Percentiles rank a stretch among this genome's conserved stretches.
Evolutionary conservation across 2,329 filamentous ascomycete genomes (phyloP).

Genomic region (Trichoderma cornu-damae): DNA sequence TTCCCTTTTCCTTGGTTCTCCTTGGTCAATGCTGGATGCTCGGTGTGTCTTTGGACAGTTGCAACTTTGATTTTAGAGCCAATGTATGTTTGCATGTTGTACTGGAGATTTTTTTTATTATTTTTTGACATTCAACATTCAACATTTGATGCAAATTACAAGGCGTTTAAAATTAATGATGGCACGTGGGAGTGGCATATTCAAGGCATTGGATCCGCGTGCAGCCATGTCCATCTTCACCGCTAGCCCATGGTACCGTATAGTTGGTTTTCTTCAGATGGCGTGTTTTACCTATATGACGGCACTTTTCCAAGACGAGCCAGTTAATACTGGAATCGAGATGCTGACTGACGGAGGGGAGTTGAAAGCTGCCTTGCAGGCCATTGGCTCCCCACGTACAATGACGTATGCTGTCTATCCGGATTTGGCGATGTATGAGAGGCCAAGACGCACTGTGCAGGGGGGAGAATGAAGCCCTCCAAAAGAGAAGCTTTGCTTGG

Average conservation of each 20-base stretch:
- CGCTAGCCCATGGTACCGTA: too few species aligned
- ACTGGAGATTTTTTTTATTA: constrained; percentile 9
- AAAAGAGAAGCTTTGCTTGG: not conserved
- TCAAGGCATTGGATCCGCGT: not conserved
- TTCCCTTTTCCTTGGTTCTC: not conserved
- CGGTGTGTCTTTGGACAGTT: constrained; percentile 5
- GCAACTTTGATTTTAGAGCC: constrained; percentile 1
- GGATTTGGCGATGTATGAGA: not conserved
- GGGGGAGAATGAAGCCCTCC: not conserved
- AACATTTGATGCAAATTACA: not conserved
- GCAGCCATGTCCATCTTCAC: not conserved
- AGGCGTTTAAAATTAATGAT: not conserved
- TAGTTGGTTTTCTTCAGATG: too few species aligned
- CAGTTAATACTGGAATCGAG: too few species aligned
- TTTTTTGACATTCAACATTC: too few species aligned
- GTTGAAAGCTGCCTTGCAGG: not conserved
- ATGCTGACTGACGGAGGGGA: too few species aligned
- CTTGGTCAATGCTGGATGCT: not conserved
- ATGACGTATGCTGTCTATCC: constrained; percentile 2
- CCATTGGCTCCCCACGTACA: not conserved
- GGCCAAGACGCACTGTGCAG: not conserved
- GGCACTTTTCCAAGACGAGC: too few species aligned
- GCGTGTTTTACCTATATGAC: too few species aligned
- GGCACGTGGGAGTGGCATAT: not conserved
- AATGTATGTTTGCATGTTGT: constrained; percentile 13